These are phyloP conservation scores for Suillus fuscotomentosus DNA, from an alignment of 768 basidiomycete genomes.

Conservation along the genomic window DNA sequence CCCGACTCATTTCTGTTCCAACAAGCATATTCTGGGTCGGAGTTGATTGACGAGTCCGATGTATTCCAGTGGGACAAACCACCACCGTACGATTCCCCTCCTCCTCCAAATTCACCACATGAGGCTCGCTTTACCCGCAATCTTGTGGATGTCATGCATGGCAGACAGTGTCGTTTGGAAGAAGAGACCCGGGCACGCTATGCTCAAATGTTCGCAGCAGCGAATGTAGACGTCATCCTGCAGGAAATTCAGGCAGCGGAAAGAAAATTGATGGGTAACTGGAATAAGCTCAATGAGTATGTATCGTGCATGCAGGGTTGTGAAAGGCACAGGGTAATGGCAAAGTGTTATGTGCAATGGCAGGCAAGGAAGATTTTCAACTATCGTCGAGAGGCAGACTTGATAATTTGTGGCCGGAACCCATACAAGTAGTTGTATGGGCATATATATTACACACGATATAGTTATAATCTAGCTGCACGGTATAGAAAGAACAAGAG, in stretches of 20 bases:
- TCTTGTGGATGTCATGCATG: conserved; percentile 7
- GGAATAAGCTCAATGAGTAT: background rate
- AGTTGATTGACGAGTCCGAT: conserved; percentile 2
- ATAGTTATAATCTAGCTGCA: background rate
- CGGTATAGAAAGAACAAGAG: conserved; percentile 5
- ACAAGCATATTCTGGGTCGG: background rate
- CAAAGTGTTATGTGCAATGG: conserved; percentile 2
- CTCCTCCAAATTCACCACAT: background rate
- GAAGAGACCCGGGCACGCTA: background rate
- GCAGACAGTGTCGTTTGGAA: background rate
- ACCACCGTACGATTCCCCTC: conserved; percentile 5
- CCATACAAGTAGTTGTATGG: background rate
- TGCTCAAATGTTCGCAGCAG: background rate
- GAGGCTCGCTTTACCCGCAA: background rate
- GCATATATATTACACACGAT: too few relatives aligned
- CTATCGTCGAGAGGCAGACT: background rate
- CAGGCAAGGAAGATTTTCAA: background rate
- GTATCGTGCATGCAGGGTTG: background rate
- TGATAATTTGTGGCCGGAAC: background rate
- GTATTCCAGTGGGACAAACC: background rate
- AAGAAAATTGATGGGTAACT: background rate
- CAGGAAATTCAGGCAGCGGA: background rate
- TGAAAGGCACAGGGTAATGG: conserved; percentile 1
- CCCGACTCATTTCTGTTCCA: conserved; percentile 1
- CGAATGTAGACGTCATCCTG: background rate